Base-by-base conservation (phyloP, 2,329 filamentous ascomycete genomes). In the Pseudocercospora musae region DNA sequence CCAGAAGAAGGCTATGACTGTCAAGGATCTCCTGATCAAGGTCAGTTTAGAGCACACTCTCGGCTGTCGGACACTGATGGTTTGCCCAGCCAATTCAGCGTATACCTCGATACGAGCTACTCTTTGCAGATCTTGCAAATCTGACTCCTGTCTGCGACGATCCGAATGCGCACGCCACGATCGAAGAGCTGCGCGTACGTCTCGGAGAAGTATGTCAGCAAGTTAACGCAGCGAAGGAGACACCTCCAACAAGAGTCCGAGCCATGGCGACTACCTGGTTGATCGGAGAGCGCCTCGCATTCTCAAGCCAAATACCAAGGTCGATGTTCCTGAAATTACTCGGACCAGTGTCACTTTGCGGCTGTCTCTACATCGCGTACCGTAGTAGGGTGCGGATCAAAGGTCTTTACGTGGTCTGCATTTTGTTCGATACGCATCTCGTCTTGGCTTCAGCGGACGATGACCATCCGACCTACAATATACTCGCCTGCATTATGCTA, bases 1-100 rank as follows among this genome's bases (percentile, higher is more conserved):
- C 59, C 82, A 84, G 29, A 91, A 85, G 70, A 96, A 92, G 72
- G 89, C 91, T 2, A 79, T 96, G 67, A 92, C 90, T 1, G 85
- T 97, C 66, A 86, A 88, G 54, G 95, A 98, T 76, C 82, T 98
- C 4, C 82, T 98, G 59, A 92, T 97, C 68, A 98, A 98, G 85
- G 92, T 91, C 69, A 67, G 76, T 25, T 15, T 20, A 21, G 21
- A 57, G 18, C 42, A 23, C 15, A 4, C 46, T 4, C 18, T 57
- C 13, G 13, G 31, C 10, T 15, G 37, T 21, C 20, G 33, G 31
- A 37, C 20, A 46, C 48, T 59, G 21, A 62, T 49, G 29, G 11
- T 48, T 49, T 29, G 15, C 2, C 15, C 59, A 96, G 91, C 95
- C 94, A 0, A 93, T 97, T 20, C 94, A 99, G 77, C 85, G 94